These are phyloP conservation scores for Penicillium concentricum DNA, from an alignment of 2,329 filamentous ascomycete species.

Conservation along the genomic window DNA sequence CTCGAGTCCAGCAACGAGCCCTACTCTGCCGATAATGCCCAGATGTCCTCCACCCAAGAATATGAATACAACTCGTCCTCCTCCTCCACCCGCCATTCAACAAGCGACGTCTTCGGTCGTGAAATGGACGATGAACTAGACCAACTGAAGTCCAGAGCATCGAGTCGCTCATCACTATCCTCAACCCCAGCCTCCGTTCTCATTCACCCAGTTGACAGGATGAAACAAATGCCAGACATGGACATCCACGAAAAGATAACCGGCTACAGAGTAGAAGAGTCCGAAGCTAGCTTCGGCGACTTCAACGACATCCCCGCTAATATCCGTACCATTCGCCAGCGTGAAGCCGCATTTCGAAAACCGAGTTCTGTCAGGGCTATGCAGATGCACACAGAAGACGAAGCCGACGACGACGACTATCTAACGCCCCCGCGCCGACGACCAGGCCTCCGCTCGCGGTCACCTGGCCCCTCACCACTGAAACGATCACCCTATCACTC, in stretches of 20 bases:
- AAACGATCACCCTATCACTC: constrained; percentile 39
- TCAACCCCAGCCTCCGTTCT: constrained; percentile 42
- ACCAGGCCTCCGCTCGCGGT: constrained; percentile 34
- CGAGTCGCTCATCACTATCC: constrained; percentile 44
- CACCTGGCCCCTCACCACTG: constrained; percentile 31
- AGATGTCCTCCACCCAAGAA: constrained; percentile 20
- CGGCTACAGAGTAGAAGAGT: constrained; percentile 24
- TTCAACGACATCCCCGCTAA: constrained; percentile 21
- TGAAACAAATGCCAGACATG: constrained; percentile 21
- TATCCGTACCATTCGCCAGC: constrained; percentile 32
- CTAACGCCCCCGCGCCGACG: constrained; percentile 36
- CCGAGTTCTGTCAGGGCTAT: constrained; percentile 47
- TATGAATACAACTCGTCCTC: constrained; percentile 36
- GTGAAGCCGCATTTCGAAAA: constrained; percentile 43
- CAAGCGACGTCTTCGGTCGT: constrained; percentile 25
- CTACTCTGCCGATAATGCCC: constrained; percentile 15
- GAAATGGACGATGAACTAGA: constrained; percentile 31
- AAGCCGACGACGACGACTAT: constrained; percentile 41
- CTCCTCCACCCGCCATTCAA: constrained; percentile 33
- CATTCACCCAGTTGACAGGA: constrained; percentile 30
- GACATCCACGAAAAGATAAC: constrained; percentile 20
- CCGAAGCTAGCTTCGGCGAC: constrained; percentile 23
- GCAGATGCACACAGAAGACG: constrained; percentile 46
- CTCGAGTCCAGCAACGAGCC: constrained; percentile 16
- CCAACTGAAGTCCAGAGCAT: constrained; percentile 29